Percentiles rank a stretch among this genome's conserved stretches.
Evolutionary conservation across 371 early-diverging fungal species (phyloP).

Genomic region (Synchytrium microbalum): DNA sequence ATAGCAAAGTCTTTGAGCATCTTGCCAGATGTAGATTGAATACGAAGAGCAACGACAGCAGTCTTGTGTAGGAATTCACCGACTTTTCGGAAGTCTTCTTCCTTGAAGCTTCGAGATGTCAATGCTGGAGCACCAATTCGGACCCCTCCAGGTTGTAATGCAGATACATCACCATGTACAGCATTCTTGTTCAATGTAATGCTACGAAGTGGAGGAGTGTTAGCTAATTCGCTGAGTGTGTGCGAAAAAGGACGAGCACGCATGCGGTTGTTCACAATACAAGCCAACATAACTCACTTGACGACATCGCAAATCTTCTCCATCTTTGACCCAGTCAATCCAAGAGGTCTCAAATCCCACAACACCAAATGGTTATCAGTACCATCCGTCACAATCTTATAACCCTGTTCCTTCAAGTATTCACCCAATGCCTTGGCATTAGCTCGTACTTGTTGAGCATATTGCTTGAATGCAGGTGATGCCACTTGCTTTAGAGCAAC

Average conservation of each 20-base stretch:
- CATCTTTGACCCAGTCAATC: slow-evolving; percentile 53
- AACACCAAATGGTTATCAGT: slow-evolving; percentile 94
- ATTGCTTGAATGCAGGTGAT: slow-evolving; percentile 80
- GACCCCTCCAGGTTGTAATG: slow-evolving; percentile 94
- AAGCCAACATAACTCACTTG: slow-evolving; percentile 68
- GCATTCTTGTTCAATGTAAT: slow-evolving; percentile 99
- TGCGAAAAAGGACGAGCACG: no score
- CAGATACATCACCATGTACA: slow-evolving; percentile 92
- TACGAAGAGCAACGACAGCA: slow-evolving; percentile 79
- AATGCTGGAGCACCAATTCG: slow-evolving; percentile 90
- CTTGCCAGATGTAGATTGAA: slow-evolving; percentile 76
- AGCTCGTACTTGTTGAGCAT: slow-evolving; percentile 79
- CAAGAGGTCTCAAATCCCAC: slow-evolving; percentile 68
- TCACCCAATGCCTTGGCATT: slow-evolving; percentile 85
- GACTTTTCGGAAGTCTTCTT: slow-evolving; percentile 79
- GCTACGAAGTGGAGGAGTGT: slow-evolving; percentile 75
- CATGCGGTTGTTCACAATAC: slow-evolving; percentile 93
- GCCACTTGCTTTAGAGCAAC: slow-evolving; percentile 80
- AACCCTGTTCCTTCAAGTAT: slow-evolving; percentile 63
- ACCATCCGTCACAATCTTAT: slow-evolving; percentile 86
- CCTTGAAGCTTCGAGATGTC: slow-evolving; percentile 89
- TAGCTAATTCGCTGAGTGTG: slow-evolving; percentile 64
- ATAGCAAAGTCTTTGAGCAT: slow-evolving; percentile 92
- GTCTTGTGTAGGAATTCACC: slow-evolving; percentile 88
- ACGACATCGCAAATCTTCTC: slow-evolving; percentile 96